phyloP scores from a whole-genome alignment of 805 yeast genomes.

The Ascoidea rubescens region DNA sequence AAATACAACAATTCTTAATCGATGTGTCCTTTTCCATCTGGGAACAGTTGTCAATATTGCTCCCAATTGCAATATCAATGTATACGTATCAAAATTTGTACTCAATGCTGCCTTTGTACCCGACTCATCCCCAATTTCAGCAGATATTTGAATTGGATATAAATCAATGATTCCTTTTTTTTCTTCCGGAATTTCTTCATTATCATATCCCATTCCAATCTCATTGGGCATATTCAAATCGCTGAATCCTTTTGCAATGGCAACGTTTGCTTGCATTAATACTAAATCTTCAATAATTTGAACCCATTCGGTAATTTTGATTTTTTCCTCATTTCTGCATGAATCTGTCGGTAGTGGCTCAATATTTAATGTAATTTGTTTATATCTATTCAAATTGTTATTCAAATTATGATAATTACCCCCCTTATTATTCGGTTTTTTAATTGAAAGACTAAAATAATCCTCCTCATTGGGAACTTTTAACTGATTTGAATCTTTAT shows the following conservation, averaged over 20 bases:
- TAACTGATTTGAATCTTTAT: constrained; percentile 6
- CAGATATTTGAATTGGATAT: constrained; percentile 96
- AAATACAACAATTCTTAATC: constrained; percentile 72
- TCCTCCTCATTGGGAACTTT: not conserved
- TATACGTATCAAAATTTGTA: constrained; percentile 91
- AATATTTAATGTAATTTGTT: constrained; percentile 1
- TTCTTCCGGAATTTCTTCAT: constrained; percentile 16
- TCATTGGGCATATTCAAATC: constrained; percentile 47
- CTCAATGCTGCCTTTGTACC: constrained; percentile 59
- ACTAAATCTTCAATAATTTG: constrained; percentile 82
- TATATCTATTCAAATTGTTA: constrained; percentile 1
- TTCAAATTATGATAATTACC: constrained; percentile 6
- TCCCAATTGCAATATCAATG: constrained; percentile 84
- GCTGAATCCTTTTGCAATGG: constrained; percentile 83
- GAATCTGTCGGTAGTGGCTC: constrained; percentile 59
- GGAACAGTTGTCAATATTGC: constrained; percentile 89
- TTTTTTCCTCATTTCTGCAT: constrained; percentile 55
- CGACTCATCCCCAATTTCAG: constrained; percentile 50
- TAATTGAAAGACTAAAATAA: constrained; percentile 5
- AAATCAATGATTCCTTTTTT: constrained; percentile 58
- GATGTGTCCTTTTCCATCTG: constrained; percentile 73
- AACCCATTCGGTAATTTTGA: constrained; percentile 77
- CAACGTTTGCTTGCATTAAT: constrained; percentile 80
- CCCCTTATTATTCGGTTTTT: constrained; percentile 3
- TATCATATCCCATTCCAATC: constrained; percentile 10